phyloP scores from a whole-genome alignment of 1,139 yeast genomes.

The Pichia norvegensis region DNA sequence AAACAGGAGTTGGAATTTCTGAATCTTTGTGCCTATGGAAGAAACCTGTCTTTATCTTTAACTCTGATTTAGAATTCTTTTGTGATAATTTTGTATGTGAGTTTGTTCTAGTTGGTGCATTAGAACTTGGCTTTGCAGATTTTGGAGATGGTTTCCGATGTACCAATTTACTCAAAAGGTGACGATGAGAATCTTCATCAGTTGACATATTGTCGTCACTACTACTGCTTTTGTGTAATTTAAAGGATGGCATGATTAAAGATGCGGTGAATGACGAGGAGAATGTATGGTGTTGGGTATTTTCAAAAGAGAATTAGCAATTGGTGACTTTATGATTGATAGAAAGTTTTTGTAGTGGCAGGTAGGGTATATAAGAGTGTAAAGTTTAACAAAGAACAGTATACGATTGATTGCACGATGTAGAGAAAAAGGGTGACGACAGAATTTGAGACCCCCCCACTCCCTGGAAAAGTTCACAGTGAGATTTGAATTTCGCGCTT shows the following conservation, averaged over 20 bases:
- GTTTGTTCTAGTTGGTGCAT: not conserved
- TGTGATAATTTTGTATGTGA: not conserved
- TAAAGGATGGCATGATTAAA: not conserved
- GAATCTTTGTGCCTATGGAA: not conserved
- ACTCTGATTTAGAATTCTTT: not conserved
- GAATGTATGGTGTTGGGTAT: not conserved
- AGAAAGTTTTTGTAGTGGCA: too few relatives aligned
- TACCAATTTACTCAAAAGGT: not conserved
- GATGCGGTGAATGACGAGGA: not conserved
- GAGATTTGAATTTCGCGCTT: too few relatives aligned
- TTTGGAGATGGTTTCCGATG: not conserved
- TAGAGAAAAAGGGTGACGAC: too few relatives aligned
- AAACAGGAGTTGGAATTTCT: not conserved
- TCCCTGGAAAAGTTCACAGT: too few relatives aligned
- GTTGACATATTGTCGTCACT: not conserved
- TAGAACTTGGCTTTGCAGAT: not conserved
- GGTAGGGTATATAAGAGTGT: not conserved
- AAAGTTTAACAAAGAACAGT: not conserved
- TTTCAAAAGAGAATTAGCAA: not conserved
- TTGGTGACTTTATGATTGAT: not conserved
- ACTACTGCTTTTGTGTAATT: not conserved
- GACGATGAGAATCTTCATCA: not conserved
- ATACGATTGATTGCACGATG: too few relatives aligned
- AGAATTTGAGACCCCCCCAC: too few relatives aligned
- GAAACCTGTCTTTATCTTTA: not conserved